Conservation (phyloP, 2,329 filamentous ascomycete genomes). For the Sporothrix pallida region DNA sequence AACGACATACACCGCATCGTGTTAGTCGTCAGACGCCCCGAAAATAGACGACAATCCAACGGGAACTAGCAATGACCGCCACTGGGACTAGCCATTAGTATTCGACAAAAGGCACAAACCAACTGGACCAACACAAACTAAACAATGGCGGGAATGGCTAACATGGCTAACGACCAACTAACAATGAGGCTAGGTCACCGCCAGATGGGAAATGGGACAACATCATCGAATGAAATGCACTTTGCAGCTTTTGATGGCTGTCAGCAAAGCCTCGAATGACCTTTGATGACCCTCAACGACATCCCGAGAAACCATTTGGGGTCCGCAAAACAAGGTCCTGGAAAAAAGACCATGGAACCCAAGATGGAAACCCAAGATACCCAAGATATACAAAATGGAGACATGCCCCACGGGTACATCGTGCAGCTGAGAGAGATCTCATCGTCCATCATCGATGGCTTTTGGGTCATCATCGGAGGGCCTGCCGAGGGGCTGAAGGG, state of each 20-base stretch:
- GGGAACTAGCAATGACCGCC: not conserved
- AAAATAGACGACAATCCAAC: not conserved
- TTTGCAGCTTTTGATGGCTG: not conserved
- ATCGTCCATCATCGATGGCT: not conserved
- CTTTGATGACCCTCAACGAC: not conserved
- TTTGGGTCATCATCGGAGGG: no score
- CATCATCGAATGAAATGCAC: not conserved
- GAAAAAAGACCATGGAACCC: conserved; percentile 6
- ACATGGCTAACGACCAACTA: not conserved
- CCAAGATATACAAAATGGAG: no score
- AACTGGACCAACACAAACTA: not conserved
- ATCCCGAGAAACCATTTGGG: no score
- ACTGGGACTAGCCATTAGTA: no score
- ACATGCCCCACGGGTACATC: no score
- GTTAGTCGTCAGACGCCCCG: no score
- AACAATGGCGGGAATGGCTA: conserved; percentile 2
- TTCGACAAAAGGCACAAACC: no score
- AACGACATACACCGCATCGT: no score
- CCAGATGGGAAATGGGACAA: conserved; percentile 26
- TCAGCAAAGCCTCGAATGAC: not conserved
- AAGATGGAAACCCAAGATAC: not conserved
- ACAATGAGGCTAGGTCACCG: conserved; percentile 22
- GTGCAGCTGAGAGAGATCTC: not conserved
- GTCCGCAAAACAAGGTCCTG: not conserved
- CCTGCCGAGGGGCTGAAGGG: conserved; percentile 7